Base-by-base conservation (phyloP, 768 basidiomycete species). In the Leccinum aurantiacum region DNA sequence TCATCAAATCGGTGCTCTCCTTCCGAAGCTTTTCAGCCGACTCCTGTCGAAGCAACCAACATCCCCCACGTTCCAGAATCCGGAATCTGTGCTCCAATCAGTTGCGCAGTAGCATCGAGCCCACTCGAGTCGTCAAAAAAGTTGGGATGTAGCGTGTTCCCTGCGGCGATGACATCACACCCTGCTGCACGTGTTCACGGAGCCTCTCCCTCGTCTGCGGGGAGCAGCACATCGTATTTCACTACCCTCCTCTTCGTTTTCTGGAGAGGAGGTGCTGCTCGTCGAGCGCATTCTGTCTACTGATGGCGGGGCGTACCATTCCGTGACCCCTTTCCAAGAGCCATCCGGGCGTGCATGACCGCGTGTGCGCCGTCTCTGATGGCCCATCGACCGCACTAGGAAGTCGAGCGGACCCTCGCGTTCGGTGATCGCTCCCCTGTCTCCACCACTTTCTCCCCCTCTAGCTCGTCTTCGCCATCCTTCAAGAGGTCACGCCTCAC, bases 71-170 rank as follows among this genome's bases (percentile, higher is more conserved):
- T 52, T 14, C 15, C 37, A 7, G 15, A 17, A 17, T 38, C 35
- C 35, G 27, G 27, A 27, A 27, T 29, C 5, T 41, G 19, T 65
- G 59, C 57, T 60, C 19, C 31, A 15, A 17, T n/a, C 49, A 41
- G 24, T 29, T 53, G 4, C 6, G 8, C 27, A 14, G 11, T 25
- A 15, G 41, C 10, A 44, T n/a, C 15, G 25, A 59, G 9, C 25
- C 61, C 10, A 25, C 58, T 15, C 44, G 54, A n/a, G 24, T 56
- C 6, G 57, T 69, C 5, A n/a, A 29, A 22, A 67, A 54, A 27
- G 44, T 60, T 14, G 60, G 61, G 10, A 27, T 67, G 61, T 11
- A 63, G 59, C 0, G 59, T 57, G 1, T 19, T 35, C 0, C 9
- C 51, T 17, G 4, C 35, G 56, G 41, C 10, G 19, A 51, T 1